A percentile compares a stretch with the other conserved stretches of the same genome.
phyloP scores from a whole-genome alignment of 257 asterid species.

The Primulina tabacum region DNA sequence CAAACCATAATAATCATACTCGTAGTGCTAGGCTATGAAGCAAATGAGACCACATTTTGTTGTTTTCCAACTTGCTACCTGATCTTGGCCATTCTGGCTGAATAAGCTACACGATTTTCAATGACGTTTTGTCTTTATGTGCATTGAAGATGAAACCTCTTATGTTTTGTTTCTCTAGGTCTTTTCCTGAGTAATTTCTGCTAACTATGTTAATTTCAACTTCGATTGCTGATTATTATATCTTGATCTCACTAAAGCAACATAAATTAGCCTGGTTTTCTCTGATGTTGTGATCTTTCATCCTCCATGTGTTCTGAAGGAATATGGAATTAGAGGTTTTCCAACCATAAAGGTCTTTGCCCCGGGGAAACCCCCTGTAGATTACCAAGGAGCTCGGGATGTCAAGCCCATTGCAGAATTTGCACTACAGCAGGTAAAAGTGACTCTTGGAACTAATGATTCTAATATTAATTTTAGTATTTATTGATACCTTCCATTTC shows the following conservation, averaged over 20 bases:
- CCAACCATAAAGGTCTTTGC: conserved; percentile 94
- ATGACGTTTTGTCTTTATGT: not conserved
- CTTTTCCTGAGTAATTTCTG: not conserved
- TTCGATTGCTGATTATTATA: conserved; percentile 1
- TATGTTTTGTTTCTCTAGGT: not conserved
- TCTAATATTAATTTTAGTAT: not conserved
- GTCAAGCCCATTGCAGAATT: conserved; percentile 75
- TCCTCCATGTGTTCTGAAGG: conserved; percentile 41
- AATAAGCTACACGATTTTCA: not conserved
- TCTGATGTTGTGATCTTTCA: conserved; percentile 2
- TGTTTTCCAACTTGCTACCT: conserved; percentile 2
- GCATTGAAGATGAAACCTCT: not conserved
- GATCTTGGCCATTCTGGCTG: not conserved
- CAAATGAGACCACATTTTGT: not conserved
- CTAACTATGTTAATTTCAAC: not conserved
- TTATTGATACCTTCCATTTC: not conserved
- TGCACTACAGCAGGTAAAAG: conserved; percentile 59
- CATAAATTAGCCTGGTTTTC: not conserved
- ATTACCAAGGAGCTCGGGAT: conserved; percentile 95
- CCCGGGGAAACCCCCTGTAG: conserved; percentile 83
- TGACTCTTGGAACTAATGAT: conserved; percentile 2
- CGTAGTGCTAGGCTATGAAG: conserved; percentile 16
- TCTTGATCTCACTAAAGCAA: not conserved
- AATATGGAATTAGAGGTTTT: conserved; percentile 83
- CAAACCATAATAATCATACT: not conserved